A percentile compares a stretch with the other conserved stretches of the same genome.
Evolutionary conservation across 805 yeast species (phyloP).

Genomic region (Scheffersomyces amazonensis): DNA sequence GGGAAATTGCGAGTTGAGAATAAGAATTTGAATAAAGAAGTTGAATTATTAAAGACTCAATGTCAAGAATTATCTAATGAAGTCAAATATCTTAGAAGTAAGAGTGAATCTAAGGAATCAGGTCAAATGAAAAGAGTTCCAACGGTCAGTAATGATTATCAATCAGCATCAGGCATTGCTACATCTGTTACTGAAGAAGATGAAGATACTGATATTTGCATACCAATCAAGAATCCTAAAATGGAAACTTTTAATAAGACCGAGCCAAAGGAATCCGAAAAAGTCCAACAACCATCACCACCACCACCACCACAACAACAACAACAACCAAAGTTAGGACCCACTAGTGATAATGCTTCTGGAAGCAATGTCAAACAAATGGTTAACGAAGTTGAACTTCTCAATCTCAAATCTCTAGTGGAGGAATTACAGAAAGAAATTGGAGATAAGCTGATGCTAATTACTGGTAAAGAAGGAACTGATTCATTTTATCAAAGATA

Average conservation of each 20-base stretch:
- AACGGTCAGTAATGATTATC: neutral
- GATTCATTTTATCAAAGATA: constrained; percentile 22
- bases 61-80: neutral
- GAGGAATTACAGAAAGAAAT: neutral
- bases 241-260: neutral
- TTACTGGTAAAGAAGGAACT: constrained; percentile 9
- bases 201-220: neutral
- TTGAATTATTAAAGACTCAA: neutral
- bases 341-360: neutral
- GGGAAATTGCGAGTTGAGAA: neutral
- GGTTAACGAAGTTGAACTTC: neutral
- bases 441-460: too few species aligned
- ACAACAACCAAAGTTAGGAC: neutral
- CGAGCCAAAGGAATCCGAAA: neutral
- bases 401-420: neutral
- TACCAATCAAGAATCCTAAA: neutral
- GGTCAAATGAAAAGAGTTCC: neutral
- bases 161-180: neutral
- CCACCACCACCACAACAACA: neutral
- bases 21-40: neutral
- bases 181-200: neutral
- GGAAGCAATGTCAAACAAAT: neutral
- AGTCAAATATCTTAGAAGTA: neutral
- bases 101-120: neutral
- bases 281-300: neutral